phyloP scores from a whole-genome alignment of 2,329 filamentous ascomycete species.

The Thelonectria blattea region DNA sequence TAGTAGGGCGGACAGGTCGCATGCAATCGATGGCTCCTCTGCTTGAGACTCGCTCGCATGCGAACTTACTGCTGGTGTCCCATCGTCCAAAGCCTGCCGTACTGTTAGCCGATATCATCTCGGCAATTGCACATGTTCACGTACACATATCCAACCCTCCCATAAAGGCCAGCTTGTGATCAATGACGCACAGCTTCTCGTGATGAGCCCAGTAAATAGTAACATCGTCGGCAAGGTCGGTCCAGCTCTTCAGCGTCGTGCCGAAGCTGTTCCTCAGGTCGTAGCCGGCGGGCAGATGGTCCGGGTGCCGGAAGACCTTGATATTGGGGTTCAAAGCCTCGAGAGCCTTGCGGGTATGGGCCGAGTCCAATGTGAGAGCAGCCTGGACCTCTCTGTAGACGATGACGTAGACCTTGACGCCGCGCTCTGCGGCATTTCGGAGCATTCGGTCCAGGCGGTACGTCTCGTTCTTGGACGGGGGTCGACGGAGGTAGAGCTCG shows the following conservation, averaged over 20 bases:
- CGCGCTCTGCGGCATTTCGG: conserved; percentile 79
- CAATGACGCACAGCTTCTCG: conserved; percentile 86
- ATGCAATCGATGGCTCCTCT: background rate
- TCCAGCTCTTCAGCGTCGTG: conserved; percentile 55
- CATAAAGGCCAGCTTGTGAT: conserved; percentile 85
- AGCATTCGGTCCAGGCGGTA: conserved; percentile 87
- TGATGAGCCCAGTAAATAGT: conserved; percentile 94
- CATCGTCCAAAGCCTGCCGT: conserved; percentile 77
- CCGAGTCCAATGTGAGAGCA: conserved; percentile 68
- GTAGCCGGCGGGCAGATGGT: conserved; percentile 79
- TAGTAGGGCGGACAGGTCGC: background rate
- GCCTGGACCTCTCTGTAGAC: conserved; percentile 92
- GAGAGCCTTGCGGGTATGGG: conserved; percentile 80
- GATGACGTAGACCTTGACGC: conserved; percentile 83
- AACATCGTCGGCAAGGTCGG: conserved; percentile 67
- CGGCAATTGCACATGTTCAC: conserved; percentile 20
- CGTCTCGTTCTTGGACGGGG: conserved; percentile 79
- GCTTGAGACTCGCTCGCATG: background rate
- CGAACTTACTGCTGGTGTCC: conserved; percentile 76
- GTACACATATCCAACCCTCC: conserved; percentile 83
- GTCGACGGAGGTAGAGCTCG: conserved; percentile 84
- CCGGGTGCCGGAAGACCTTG: conserved; percentile 86
- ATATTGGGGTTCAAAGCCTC: conserved; percentile 84
- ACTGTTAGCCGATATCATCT: conserved; percentile 28
- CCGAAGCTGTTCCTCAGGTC: conserved; percentile 72